Evolutionary conservation across 345 rosid genomes (phyloP).

Genomic region (Pelargonium nanum): DNA sequence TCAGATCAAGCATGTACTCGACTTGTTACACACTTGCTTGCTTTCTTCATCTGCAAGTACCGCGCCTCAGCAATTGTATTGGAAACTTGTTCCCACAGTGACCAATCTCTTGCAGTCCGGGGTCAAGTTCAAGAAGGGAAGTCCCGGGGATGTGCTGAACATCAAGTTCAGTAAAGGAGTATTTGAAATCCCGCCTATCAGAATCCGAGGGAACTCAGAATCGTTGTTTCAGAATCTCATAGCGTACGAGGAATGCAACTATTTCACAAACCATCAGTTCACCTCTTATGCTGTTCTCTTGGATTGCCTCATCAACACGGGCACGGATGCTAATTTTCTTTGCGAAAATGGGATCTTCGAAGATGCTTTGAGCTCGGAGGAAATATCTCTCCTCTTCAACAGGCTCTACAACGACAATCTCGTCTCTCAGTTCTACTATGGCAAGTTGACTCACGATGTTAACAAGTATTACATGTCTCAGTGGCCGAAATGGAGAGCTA

Average conservation of each 20-base stretch:
- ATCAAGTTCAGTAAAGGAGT: conserved; percentile 4
- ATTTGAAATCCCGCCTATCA: conserved; percentile 11
- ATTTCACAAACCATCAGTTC: conserved; percentile 2
- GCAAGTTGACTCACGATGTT: neutral
- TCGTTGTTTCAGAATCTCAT: conserved; percentile 17
- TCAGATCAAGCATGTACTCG: conserved; percentile 14
- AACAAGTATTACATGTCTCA: neutral
- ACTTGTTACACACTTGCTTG: conserved; percentile 9
- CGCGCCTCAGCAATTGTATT: neutral
- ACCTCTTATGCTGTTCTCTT: conserved; percentile 18
- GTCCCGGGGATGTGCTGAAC: neutral
- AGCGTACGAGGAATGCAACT: conserved; percentile 17
- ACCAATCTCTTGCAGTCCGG: neutral
- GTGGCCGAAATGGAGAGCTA: neutral
- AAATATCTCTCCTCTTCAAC: conserved; percentile 11
- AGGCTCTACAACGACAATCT: conserved; percentile 14
- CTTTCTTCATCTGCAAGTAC: conserved; percentile 1
- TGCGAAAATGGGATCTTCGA: conserved; percentile 4
- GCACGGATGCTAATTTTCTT: conserved; percentile 12
- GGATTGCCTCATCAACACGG: conserved; percentile 17
- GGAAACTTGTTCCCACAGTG: conserved; percentile 7
- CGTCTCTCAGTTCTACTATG: conserved; percentile 9
- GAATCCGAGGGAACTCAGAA: conserved; percentile 11
- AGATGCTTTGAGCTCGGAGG: conserved; percentile 14
- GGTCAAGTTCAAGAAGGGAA: neutral